These are phyloP conservation scores for Apophysomyces ossiformis DNA, from an alignment of 371 early-diverging fungal genomes.

Conservation along the genomic window DNA sequence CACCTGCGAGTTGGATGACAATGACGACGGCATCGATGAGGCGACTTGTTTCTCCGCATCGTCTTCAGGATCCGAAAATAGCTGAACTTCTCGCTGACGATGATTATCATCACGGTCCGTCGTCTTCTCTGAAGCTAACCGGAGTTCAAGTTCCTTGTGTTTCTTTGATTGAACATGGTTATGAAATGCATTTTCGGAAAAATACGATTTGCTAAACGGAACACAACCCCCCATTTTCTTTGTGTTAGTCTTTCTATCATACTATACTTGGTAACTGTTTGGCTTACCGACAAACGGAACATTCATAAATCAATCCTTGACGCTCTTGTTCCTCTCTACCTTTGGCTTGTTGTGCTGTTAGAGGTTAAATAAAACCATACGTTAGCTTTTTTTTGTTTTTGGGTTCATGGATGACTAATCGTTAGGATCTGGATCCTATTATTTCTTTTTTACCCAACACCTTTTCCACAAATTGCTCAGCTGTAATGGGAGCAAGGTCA, in stretches of 20 bases:
- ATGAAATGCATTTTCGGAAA: slow-evolving; percentile 82
- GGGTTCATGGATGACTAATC: neutral
- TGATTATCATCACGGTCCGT: slow-evolving; percentile 12
- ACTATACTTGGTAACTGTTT: neutral
- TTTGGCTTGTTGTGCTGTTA: slow-evolving; percentile 51
- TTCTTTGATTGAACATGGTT: slow-evolving; percentile 91
- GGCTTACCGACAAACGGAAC: slow-evolving; percentile 43
- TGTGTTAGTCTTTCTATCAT: neutral
- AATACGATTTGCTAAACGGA: slow-evolving; percentile 67
- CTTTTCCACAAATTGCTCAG: slow-evolving; percentile 77
- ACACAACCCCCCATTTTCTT: no score
- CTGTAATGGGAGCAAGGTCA: slow-evolving; percentile 72
- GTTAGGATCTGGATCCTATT: neutral
- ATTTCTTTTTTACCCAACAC: slow-evolving; percentile 46
- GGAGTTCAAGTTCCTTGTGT: slow-evolving; percentile 79
- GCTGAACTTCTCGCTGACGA: neutral
- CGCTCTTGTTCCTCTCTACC: slow-evolving; percentile 48
- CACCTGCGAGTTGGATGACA: neutral
- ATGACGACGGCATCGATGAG: neutral
- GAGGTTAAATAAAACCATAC: no score
- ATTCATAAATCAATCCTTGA: slow-evolving; percentile 44
- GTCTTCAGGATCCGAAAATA: slow-evolving; percentile 8
- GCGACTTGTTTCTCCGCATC: neutral
- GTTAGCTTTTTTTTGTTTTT: no score
- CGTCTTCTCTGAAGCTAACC: slow-evolving; percentile 8